Base-by-base conservation (phyloP, 768 basidiomycete genomes). In the Dendrothele bispora region DNA sequence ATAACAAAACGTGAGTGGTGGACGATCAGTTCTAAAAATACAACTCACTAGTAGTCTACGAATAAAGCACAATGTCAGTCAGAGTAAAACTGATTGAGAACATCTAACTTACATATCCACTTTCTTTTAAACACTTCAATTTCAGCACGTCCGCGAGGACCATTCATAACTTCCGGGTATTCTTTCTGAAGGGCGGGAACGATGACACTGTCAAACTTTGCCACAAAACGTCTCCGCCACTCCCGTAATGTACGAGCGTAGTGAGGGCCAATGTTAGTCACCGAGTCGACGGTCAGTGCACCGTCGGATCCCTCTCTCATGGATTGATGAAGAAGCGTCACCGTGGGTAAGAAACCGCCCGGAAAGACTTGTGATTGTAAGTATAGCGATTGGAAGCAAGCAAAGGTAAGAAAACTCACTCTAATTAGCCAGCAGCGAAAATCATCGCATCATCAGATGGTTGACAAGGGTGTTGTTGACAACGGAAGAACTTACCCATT, bases 71-170 rank as follows among this genome's bases (percentile, higher is more conserved):
- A 34, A 38, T 22, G 26, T 37, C 48, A 20, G n/a, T 30, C 8
- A 39, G 21, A 50, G 7, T 34, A 34, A 21, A 39, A 21, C 4
- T 28, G 2, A 39, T 46, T 3, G 10, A 38, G 12, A 29, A 29
- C 8, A 21, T 27, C 8, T 14, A 7, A 71, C 79, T 64, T 55
- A 84, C 82, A 87, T 57, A 80, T 75, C 84, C 85, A 86, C 61
- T 86, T 88, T 48, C 85, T 64, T 59, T 78, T 79, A 65, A 91
- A 91, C 24, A 88, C 82, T 57, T 86, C 83, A 38, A 86, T 75
- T 59, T 86, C 87, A 41, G 72, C 67, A 34, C 60, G 65, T 8
- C 73, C 76, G 20, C 65, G 55, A 11, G 56, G 56, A 10, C 71
- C 68, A 11, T 18, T 65, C 70, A 81, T 80, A 48, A 81, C 71